Evolutionary conservation across 148 eudicot species (phyloP), one percentile per base, ranked within the genome.

Genomic region (Camellia granthamiana): DNA sequence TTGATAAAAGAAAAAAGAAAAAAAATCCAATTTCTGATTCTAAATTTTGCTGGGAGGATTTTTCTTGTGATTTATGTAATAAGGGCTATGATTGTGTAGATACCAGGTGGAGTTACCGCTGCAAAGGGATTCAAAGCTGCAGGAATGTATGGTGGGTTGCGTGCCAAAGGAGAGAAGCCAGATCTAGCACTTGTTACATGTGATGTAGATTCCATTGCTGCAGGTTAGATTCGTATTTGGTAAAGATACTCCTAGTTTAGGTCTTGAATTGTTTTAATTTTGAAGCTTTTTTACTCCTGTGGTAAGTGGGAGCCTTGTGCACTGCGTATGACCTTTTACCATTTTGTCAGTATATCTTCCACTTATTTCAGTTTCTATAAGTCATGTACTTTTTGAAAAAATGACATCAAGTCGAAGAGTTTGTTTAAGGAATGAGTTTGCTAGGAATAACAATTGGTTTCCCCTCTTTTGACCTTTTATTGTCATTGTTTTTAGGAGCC

Each of bases 121-220:
- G 95, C 99, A 12, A 87, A 93, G 74, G 99, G 99, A 77, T 95
- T 95, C 85, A 93, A 93, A 84, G 99, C 99, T 77, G 89, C 92
- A 9, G 99, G 99, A 54, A 92, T 95, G 81, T 93, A 90, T 83
- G 99, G 89, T 77, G 99, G 97, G 78, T 81, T 95, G 84, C 89
- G 99, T 77, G 98, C 97, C 78, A 91, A 84, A 80, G 98, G 99
- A 83, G 87, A 89, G 81, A 96, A 96, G 86, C 99, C 99, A 73
- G 99, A 96, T 86, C 93, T 96, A 78, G 99, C 99, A 16, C 90
- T 96, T 11, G 93, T 96, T 55, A 82, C 91, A 76, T 96, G 99
- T 83, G 97, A 96, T 76, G 97, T 96, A 43, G 97, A 93, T 90
- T 97, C 99, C 76, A 51, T 88, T 38, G 85, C 98, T 81, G 98